Percentiles rank a stretch among this genome's conserved stretches.
phyloP scores from a whole-genome alignment of 1,139 yeast genomes.

The Scheffersomyces insectosa region DNA sequence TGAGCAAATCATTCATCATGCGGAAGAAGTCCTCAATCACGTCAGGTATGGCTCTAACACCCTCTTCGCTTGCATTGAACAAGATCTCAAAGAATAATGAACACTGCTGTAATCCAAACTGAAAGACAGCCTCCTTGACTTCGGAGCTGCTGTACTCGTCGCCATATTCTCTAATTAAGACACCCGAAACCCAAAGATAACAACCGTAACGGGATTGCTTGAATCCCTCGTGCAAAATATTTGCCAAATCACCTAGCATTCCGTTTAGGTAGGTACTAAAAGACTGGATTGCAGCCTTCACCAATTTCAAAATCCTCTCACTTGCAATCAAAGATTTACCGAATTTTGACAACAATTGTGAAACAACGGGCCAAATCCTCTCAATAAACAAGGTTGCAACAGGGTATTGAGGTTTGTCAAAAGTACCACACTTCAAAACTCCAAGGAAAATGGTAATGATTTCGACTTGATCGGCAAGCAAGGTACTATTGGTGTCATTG shows the following conservation, averaged over 20 bases:
- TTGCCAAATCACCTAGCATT: constrained; percentile 64
- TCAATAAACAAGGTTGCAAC: constrained; percentile 57
- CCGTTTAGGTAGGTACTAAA: constrained; percentile 64
- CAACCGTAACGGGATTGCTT: constrained; percentile 72
- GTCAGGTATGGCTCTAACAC: constrained; percentile 59
- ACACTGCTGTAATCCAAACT: constrained; percentile 51
- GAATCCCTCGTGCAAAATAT: constrained; percentile 66
- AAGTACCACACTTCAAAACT: constrained; percentile 48
- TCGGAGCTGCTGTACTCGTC: constrained; percentile 50
- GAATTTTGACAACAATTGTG: constrained; percentile 49
- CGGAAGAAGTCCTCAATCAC: constrained; percentile 86
- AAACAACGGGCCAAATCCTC: constrained; percentile 58
- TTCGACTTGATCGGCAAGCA: constrained; percentile 70
- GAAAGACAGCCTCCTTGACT: constrained; percentile 43
- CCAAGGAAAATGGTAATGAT: constrained; percentile 69
- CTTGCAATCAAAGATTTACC: constrained; percentile 62
- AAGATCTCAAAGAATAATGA: constrained; percentile 37
- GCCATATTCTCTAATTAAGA: constrained; percentile 74
- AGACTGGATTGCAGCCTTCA: constrained; percentile 68
- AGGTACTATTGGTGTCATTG: constrained; percentile 12
- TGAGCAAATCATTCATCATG: constrained; percentile 75
- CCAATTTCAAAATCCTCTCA: constrained; percentile 71
- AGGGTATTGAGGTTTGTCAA: constrained; percentile 46
- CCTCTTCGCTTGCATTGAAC: constrained; percentile 22
- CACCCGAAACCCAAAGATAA: constrained; percentile 88